phyloP scores from a whole-genome alignment of 2,329 filamentous ascomycete genomes.

The Phialophora macrospora region DNA sequence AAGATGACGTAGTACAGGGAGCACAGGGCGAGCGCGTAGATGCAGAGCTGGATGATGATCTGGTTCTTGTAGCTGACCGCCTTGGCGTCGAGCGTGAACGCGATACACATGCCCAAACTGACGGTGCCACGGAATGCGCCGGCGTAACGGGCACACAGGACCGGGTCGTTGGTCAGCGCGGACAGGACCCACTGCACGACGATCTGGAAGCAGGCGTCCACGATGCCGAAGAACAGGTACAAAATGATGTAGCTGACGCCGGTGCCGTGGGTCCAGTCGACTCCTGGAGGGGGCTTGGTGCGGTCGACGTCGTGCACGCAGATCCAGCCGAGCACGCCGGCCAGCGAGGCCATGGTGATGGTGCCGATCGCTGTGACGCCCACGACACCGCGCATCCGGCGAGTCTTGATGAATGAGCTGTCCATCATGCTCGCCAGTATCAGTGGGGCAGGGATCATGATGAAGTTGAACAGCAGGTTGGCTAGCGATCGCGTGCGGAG shows the following conservation, averaged over 20 bases:
- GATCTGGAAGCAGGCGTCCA: conserved; percentile 26
- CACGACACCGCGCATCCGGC: conserved; percentile 17
- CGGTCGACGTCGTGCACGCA: conserved; percentile 17
- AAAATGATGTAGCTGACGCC: conserved; percentile 8
- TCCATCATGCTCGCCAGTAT: conserved; percentile 41
- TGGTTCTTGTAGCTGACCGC: conserved; percentile 27
- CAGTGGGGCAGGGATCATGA: conserved; percentile 18
- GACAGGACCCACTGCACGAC: conserved; percentile 22
- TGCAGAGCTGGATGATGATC: conserved; percentile 26
- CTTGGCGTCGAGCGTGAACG: conserved; percentile 32
- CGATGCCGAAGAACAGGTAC: conserved; percentile 21
- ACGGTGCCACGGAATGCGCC: conserved; percentile 29
- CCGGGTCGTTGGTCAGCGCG: conserved; percentile 32
- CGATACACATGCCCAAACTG: conserved; percentile 30
- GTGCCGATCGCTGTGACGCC: conserved; percentile 19
- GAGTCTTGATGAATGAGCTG: conserved; percentile 27
- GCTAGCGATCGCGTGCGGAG: conserved; percentile 32
- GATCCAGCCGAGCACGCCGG: conserved; percentile 20
- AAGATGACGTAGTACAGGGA: conserved; percentile 23
- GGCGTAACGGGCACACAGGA: conserved; percentile 22
- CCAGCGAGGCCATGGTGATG: conserved; percentile 10
- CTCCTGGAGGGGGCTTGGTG: background rate
- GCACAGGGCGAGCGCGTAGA: conserved; percentile 23
- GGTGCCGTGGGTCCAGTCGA: conserved; percentile 18
- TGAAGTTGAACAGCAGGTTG: conserved; percentile 29